Evolutionary conservation across 78 protist species (phyloP).

Genomic region (Creolimax fragrantissima): DNA sequence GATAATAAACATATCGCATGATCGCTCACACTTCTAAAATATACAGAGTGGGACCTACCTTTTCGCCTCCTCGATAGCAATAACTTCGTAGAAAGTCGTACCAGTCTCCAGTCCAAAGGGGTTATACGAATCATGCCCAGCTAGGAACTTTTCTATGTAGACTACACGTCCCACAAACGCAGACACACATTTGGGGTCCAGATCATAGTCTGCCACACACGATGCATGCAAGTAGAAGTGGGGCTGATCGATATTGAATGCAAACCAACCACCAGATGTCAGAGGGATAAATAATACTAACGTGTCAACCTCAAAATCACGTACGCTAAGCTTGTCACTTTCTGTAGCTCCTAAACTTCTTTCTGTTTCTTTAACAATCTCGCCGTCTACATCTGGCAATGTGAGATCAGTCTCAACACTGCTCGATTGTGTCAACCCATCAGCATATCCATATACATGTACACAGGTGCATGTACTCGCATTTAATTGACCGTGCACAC

Average conservation of each 20-base stretch:
- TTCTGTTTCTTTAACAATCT: too few relatives aligned
- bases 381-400: too few relatives aligned
- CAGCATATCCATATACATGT: too few relatives aligned
- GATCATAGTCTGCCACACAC: neutral
- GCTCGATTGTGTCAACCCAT: too few relatives aligned
- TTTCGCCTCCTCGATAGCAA: neutral
- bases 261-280: neutral
- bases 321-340: neutral
- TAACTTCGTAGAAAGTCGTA: neutral
- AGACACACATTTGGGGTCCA: neutral
- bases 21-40: too few relatives aligned
- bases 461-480: too few relatives aligned
- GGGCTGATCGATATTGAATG: neutral
- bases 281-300: neutral
- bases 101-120: neutral
- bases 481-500: too few relatives aligned
- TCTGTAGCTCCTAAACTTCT: too few relatives aligned
- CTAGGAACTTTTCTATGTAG: neutral
- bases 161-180: neutral
- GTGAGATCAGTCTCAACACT: too few relatives aligned
- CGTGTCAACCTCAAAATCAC: neutral
- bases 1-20: too few relatives aligned
- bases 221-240: neutral
- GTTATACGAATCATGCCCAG: neutral
- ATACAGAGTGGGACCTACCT: too few relatives aligned